phyloP scores from a whole-genome alignment of 805 yeast genomes.

The Saccharomycopsis sp. region DNA sequence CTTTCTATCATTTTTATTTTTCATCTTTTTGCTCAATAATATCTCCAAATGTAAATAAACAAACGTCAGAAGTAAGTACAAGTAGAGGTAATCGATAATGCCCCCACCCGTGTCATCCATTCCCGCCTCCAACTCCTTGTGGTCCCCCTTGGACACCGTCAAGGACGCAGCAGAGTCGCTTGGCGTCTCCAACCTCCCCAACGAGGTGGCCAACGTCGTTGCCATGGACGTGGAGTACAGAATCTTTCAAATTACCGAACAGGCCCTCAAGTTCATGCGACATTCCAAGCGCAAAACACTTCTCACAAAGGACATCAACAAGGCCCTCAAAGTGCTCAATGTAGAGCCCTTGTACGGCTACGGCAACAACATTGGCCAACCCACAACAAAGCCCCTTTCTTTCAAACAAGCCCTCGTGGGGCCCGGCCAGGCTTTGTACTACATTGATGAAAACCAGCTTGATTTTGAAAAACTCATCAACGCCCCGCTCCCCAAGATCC shows the following conservation, averaged over 20 bases:
- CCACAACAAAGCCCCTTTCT: constrained; percentile 47
- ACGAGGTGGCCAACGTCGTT: constrained; percentile 85
- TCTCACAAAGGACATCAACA: constrained; percentile 70
- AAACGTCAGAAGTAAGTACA: no score
- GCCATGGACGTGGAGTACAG: constrained; percentile 99
- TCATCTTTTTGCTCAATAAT: neutral
- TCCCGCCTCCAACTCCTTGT: constrained; percentile 76
- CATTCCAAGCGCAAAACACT: constrained; percentile 80
- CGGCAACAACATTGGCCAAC: constrained; percentile 41
- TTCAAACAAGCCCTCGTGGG: constrained; percentile 84
- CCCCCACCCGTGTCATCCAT: constrained; percentile 24
- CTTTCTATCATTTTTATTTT: neutral
- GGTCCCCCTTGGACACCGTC: constrained; percentile 98
- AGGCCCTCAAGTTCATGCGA: constrained; percentile 92
- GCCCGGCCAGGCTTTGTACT: constrained; percentile 88
- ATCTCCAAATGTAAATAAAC: no score
- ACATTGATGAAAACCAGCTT: constrained; percentile 84
- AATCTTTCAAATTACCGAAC: constrained; percentile 89
- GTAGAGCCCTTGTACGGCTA: constrained; percentile 93
- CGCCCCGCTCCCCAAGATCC: constrained; percentile 91
- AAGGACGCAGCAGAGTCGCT: constrained; percentile 90
- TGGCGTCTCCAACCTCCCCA: constrained; percentile 70
- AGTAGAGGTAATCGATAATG: no score
- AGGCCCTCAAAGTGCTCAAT: constrained; percentile 76
- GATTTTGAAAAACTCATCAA: constrained; percentile 91